Evolutionary conservation across 2,329 filamentous ascomycete genomes (phyloP), one percentile per base, ranked within the genome.

Genomic region (Aspergillus fumigatus): DNA sequence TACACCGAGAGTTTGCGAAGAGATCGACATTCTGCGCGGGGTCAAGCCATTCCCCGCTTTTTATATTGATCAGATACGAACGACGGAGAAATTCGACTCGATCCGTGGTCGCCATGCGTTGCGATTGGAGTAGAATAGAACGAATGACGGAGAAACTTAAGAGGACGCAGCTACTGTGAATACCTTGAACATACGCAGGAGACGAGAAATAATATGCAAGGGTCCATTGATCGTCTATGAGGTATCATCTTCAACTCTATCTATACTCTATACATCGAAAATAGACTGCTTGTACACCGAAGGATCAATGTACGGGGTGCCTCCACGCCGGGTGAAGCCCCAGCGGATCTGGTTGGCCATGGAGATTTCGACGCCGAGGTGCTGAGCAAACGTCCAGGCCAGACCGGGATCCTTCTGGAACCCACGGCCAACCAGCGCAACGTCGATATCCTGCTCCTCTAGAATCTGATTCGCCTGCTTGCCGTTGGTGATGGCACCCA

Each of bases 351-450:
- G 90, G 62, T 85, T 84, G 1, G 91, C 84, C 83, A 87, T 88
- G 64, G 87, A 79, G 4, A 92, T 84, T 56, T 84, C 77, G 3
- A 92, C 85, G 9, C 84, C 85, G 32, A 96, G 77, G 62, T 91
- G 83, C 59, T 89, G 82, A 0, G 90, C 92, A 60, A 84, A 87
- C 35, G 83, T 81, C 74, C 90, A 84, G 8, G 91, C 88, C 69
- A 92, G 85, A 56, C 89, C 86, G 0, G 92, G 89, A 68, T 96
- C 90, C 70, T 90, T 85, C 75, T 95, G 80, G 73, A 94, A 94
- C 67, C 88, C 87, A 55, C 90, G 80, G 0, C 84, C 92, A 1
- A 88, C 80, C 19, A 93, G 80, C 0, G 88, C 85, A n/a, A 92
- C 72, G 68, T 97, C 92, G 57, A 86, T 65, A 59, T 75, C 72